phyloP scores from a whole-genome alignment of 441 rosid species.

The Pelargonium citronellum region DNA sequence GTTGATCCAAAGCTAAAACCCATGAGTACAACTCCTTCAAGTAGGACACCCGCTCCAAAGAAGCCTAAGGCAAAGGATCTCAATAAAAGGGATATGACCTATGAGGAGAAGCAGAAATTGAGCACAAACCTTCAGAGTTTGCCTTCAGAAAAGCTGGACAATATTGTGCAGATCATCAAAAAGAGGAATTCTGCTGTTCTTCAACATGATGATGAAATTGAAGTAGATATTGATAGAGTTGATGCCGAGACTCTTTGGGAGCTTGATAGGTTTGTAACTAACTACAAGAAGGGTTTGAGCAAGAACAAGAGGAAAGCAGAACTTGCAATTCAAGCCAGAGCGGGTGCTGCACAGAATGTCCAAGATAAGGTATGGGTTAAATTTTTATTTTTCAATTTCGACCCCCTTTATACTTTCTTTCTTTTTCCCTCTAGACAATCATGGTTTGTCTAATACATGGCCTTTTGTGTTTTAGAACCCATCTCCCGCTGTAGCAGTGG shows the following conservation, averaged over 20 bases:
- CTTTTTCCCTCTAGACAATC: background rate
- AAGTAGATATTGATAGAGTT: constrained; percentile 96
- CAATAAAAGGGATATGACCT: constrained; percentile 95
- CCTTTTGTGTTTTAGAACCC: constrained; percentile 36
- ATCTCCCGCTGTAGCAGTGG: constrained; percentile 38
- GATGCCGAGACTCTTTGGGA: constrained; percentile 99
- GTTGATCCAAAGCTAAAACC: constrained; percentile 46
- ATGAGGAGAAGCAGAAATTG: constrained; percentile 94
- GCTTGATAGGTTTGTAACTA: constrained; percentile 89
- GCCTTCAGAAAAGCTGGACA: constrained; percentile 89
- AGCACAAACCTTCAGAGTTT: constrained; percentile 81
- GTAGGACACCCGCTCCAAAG: constrained; percentile 77
- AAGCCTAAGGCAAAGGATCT: constrained; percentile 97
- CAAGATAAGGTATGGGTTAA: constrained; percentile 47
- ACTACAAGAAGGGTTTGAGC: constrained; percentile 90
- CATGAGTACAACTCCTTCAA: constrained; percentile 63
- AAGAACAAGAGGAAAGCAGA: constrained; percentile 95
- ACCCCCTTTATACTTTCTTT: background rate
- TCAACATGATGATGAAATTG: constrained; percentile 87
- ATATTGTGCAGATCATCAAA: constrained; percentile 82
- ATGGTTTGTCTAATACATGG: constrained; percentile 6
- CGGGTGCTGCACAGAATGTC: constrained; percentile 49
- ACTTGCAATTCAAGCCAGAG: constrained; percentile 74
- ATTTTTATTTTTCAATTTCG: constrained; percentile 1
- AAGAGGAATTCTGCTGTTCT: constrained; percentile 75